Base-by-base conservation (phyloP, 495 filamentous ascomycete species). In the Parmelia sp. region DNA sequence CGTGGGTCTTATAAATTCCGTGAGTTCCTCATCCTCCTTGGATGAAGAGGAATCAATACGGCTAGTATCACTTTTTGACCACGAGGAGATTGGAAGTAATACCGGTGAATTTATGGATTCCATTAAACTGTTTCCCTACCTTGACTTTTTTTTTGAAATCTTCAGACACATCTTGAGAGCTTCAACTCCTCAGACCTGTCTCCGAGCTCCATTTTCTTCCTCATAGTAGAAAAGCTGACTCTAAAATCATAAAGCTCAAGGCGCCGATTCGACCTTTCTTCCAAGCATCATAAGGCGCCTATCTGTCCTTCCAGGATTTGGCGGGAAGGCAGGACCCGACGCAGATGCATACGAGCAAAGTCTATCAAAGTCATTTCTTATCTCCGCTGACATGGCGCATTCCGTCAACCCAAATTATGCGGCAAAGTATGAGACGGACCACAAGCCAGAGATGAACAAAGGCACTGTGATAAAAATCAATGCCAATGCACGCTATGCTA, bases 381-480 rank as follows among this genome's bases (percentile, higher is more conserved):
- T 97, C 66, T 96, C 92, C 11, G 95, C 95, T 45, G 94, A 99
- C 74, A 97, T 97, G 92, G 92, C 95, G 5, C 94, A 99, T 76
- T 86, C 86, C 3, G 86, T 97, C 21, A 88, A 99, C 74, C 94
- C 94, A 42, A 99, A 99, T 78, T 97, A 96, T 75, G 77, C 86
- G 1, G 82, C 74, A 65, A 97, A 97, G 77, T 96, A 97, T 75
- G 94, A 99, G 78, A 73, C 83, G 44, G 87, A 89, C 66, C 94
- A 97, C 76, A 84, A 88, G 60, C 94, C 95, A 7, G 88, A 94
- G 71, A 92, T 97, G 81, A 99, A 99, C 82, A 90, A 90, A 74
- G 94, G 94, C 44, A 87, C 90, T 21, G 92, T 97, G 47, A 90
- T 99, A 78, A 99, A 99, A 79, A 81, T 99, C 78, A 99, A 99